Evolutionary conservation across 2,329 filamentous ascomycete genomes (phyloP).

Genomic region (Nannizziopsis arthrosporioides): DNA sequence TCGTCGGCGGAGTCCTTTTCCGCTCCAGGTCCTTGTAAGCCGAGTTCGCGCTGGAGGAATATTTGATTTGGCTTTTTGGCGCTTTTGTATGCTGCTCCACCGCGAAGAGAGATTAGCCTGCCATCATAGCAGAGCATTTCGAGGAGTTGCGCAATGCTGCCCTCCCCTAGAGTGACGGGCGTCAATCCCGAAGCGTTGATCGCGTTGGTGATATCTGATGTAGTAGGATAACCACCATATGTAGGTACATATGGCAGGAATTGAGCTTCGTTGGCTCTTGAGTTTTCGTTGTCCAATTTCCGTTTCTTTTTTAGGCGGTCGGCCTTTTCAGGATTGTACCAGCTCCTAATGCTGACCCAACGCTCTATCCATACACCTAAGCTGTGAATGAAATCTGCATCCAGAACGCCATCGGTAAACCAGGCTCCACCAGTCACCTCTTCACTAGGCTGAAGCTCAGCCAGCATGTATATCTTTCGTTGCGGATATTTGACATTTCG

Average conservation of each 20-base stretch:
- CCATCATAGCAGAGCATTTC: constrained; percentile 85
- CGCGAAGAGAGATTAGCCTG: constrained; percentile 54
- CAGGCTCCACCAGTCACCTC: constrained; percentile 87
- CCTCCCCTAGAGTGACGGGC: constrained; percentile 55
- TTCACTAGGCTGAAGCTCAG: constrained; percentile 70
- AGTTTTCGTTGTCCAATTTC: constrained; percentile 25
- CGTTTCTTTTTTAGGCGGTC: constrained; percentile 34
- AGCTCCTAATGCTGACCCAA: constrained; percentile 60
- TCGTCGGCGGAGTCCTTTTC: constrained; percentile 24
- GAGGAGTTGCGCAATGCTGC: constrained; percentile 72
- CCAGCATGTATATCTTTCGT: constrained; percentile 93
- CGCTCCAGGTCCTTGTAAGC: constrained; percentile 24
- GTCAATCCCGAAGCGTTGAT: constrained; percentile 60
- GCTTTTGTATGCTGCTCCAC: constrained; percentile 40
- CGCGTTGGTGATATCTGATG: constrained; percentile 62
- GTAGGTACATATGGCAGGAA: constrained; percentile 48
- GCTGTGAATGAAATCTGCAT: constrained; percentile 74
- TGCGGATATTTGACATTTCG: constrained; percentile 84
- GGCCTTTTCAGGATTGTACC: constrained; percentile 43
- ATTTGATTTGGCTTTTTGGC: constrained; percentile 30
- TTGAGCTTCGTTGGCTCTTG: constrained; percentile 19
- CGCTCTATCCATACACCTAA: constrained; percentile 63
- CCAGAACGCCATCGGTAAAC: constrained; percentile 84
- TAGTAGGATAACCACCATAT: constrained; percentile 69
- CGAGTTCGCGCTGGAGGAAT: constrained; percentile 25